Base-by-base conservation (phyloP, 768 basidiomycete species). In the Serendipita vermifera region DNA sequence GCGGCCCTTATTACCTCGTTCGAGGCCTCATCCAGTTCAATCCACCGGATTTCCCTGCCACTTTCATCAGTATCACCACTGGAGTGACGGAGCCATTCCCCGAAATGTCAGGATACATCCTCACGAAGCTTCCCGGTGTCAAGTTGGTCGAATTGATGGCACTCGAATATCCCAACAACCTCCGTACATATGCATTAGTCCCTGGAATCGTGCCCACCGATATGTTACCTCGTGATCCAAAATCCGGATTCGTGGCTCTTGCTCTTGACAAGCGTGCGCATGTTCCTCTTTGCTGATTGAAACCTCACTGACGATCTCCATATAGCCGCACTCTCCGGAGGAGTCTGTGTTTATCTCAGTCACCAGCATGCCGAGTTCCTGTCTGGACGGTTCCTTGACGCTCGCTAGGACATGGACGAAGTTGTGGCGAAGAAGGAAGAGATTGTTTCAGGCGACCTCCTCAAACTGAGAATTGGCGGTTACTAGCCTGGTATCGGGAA, bases 151-250 rank as follows among this genome's bases (percentile, higher is more conserved):
- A 51, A 31, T n/a, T n/a, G n/a, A n/a, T n/a, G n/a, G n/a, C n/a
- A n/a, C n/a, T n/a, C n/a, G 46, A 51, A 29, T 51, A 51, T 31
- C 46, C 46, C n/a, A n/a, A n/a, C n/a, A 51, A 51, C 2, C 22
- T 51, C n/a, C 46, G 46, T 9, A 22, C 46, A 15, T 51, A 27
- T 51, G 46, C 22, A 5, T 5, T 51, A 22, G 9, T 51, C 0
- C 46, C 46, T 7, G 46, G 46, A 4, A n/a, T 51, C 22, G 46
- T 51, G 5, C 5, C 5, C 5, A 51, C 46, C 9, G 46, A 51
- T 51, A 51, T 51, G 46, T 20, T 27, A n/a, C n/a, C n/a, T n/a
- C n/a, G n/a, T n/a, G n/a, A n/a, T 7, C 11, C 32, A 13, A 31
- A 51, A 20, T 22, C 46, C 17, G n/a, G n/a, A 22, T 51, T 22